Percentiles rank a stretch among this genome's conserved stretches.
phyloP scores from a whole-genome alignment of 768 basidiomycete genomes.

The Xerocomellus amylosporus region DNA sequence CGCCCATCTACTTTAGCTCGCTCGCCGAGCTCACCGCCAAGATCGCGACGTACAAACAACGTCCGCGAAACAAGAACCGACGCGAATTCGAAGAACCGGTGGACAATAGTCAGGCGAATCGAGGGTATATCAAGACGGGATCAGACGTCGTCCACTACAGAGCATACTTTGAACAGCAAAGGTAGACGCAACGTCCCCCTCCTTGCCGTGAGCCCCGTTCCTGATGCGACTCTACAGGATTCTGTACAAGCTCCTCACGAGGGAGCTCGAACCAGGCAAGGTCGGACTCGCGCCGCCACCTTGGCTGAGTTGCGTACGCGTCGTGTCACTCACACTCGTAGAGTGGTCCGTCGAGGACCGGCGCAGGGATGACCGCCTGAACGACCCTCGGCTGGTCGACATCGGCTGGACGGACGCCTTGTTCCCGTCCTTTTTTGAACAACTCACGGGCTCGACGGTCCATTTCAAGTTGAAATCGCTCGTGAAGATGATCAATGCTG shows the following conservation, averaged over 20 bases:
- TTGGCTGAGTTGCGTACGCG: conserved; percentile 33
- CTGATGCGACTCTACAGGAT: conserved; percentile 22
- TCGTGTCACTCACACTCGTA: conserved; percentile 39
- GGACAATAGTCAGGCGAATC: conserved; percentile 46
- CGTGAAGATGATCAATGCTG: conserved; percentile 7
- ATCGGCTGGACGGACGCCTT: conserved; percentile 43
- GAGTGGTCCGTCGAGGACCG: conserved; percentile 37
- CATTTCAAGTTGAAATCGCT: conserved; percentile 20
- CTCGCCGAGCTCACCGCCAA: conserved; percentile 36
- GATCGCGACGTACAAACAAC: conserved; percentile 38
- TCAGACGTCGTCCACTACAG: conserved; percentile 29
- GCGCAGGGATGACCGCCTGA: conserved; percentile 25
- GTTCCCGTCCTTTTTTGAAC: conserved; percentile 26
- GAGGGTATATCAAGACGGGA: conserved; percentile 29
- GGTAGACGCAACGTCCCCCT: conserved; percentile 10
- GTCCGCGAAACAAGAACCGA: conserved; percentile 33
- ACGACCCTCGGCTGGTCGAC: conserved; percentile 35
- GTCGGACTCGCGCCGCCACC: conserved; percentile 31
- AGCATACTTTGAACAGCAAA: conserved; percentile 47
- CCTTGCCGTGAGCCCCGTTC: not conserved
- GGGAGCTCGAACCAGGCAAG: conserved; percentile 24
- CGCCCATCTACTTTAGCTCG: conserved; percentile 43
- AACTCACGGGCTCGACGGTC: conserved; percentile 10
- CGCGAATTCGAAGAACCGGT: conserved; percentile 4
- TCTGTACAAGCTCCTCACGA: conserved; percentile 32